Conservation (phyloP, 2,329 filamentous ascomycete species). For the Penicillium nordicum region DNA sequence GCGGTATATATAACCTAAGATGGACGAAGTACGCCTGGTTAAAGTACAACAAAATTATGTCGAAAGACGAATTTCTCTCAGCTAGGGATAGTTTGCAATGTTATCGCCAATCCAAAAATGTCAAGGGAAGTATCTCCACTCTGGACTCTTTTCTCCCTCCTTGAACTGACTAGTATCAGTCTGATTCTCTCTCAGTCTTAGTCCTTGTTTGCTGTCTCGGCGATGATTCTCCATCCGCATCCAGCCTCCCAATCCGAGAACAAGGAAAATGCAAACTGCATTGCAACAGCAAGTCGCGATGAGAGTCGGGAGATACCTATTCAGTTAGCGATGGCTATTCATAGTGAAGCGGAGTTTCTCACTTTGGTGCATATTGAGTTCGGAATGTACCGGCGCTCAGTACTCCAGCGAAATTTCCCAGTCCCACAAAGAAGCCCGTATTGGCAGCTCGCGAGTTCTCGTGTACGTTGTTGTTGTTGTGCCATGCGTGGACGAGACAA, state of each 20-base stretch:
- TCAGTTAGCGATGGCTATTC: not conserved
- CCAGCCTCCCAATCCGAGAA: constrained; percentile 42
- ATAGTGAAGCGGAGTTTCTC: not conserved
- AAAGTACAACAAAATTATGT: too few species aligned
- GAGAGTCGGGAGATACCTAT: constrained; percentile 46
- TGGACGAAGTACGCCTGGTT: too few species aligned
- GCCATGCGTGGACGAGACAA: constrained; percentile 50
- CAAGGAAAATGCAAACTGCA: constrained; percentile 41
- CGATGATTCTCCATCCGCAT: constrained; percentile 47
- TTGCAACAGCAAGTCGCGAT: constrained; percentile 45
- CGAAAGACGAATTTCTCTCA: too few species aligned
- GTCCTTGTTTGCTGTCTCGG: constrained; percentile 39
- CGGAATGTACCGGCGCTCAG: constrained; percentile 47
- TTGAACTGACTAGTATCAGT: constrained; percentile 40
- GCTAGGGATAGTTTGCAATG: too few species aligned
- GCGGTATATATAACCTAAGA: too few species aligned
- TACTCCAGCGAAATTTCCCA: constrained; percentile 51
- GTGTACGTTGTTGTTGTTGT: constrained; percentile 53
- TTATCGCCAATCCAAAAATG: not conserved
- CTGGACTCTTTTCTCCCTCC: constrained; percentile 38
- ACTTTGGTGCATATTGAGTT: constrained; percentile 47
- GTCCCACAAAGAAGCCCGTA: constrained; percentile 47
- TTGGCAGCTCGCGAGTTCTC: constrained; percentile 51
- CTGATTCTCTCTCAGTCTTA: constrained; percentile 36
- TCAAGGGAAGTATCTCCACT: constrained; percentile 33